These are phyloP conservation scores for Corymbia maculata DNA, from an alignment of 345 rosid genomes.

Conservation along the genomic window DNA sequence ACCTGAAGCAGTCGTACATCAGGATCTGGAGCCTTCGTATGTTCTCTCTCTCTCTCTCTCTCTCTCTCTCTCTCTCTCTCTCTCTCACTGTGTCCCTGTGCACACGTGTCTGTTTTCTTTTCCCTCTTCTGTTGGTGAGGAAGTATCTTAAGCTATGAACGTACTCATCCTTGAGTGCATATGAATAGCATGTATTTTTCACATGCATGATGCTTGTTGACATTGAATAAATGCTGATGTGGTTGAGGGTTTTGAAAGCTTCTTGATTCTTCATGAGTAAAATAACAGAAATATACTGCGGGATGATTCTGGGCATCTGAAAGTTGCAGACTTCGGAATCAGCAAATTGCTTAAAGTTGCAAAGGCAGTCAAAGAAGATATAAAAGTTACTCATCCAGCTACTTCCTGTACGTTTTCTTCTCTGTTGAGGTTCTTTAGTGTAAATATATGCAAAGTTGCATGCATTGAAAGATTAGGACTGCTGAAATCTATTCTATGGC, in stretches of 20 bases:
- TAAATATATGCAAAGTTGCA: not conserved
- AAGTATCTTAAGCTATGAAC: not conserved
- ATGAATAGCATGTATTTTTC: not conserved
- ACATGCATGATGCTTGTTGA: not conserved
- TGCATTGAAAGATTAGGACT: not conserved
- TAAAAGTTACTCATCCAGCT: constrained; percentile 31
- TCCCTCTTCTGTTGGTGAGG: not conserved
- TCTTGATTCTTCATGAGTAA: constrained; percentile 34
- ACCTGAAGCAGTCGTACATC: constrained; percentile 77
- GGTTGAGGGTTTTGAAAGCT: constrained; percentile 11
- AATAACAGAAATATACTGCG: constrained; percentile 64
- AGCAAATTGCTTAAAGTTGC: constrained; percentile 56
- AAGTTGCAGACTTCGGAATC: constrained; percentile 68
- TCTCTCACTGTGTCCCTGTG: too few relatives aligned
- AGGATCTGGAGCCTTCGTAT: constrained; percentile 81
- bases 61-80: too few relatives aligned
- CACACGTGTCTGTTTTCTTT: not conserved
- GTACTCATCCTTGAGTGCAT: not conserved
- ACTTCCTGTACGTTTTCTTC: constrained; percentile 50
- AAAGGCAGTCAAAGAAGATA: constrained; percentile 52
- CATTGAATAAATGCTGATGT: not conserved
- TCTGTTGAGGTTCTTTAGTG: not conserved
- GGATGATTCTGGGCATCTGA: constrained; percentile 72
- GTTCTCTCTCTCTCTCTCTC: constrained; percentile 26
- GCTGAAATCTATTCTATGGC: not conserved